Percentiles rank a stretch among this genome's conserved stretches.
phyloP scores from a whole-genome alignment of 768 basidiomycete genomes.

The Boletus subparvulus region DNA sequence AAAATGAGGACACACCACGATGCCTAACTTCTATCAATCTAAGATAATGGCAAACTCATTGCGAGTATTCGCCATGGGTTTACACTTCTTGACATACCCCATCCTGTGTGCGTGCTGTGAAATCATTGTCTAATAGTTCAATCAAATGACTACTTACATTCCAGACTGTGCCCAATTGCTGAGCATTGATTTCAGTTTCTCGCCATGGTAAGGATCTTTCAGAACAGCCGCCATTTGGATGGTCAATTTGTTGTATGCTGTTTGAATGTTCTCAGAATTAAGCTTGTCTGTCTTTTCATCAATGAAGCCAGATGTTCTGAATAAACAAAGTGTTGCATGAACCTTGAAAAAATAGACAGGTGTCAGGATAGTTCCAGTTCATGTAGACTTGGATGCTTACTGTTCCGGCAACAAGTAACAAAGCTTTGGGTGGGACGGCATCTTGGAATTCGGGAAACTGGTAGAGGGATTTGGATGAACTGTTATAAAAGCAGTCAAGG shows the following conservation, averaged over 20 bases:
- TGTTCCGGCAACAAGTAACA: not conserved
- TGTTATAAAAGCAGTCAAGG: not conserved
- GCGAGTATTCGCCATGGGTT: not conserved
- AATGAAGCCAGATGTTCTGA: not conserved
- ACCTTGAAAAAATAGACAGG: not conserved
- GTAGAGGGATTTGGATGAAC: not conserved
- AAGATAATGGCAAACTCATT: not conserved
- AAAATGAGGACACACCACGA: too few relatives aligned
- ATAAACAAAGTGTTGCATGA: not conserved
- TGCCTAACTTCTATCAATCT: too few relatives aligned
- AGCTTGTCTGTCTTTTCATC: not conserved
- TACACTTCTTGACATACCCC: not conserved
- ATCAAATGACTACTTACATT: not conserved
- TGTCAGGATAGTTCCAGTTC: not conserved
- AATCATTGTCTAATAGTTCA: not conserved
- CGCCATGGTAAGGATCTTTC: not conserved
- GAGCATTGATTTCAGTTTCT: not conserved
- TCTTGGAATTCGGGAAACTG: not conserved
- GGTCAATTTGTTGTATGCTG: not conserved
- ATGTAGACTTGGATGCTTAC: not conserved
- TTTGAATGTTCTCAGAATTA: not conserved
- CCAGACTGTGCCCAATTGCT: not conserved
- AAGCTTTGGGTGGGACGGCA: not conserved
- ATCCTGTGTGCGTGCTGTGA: not conserved
- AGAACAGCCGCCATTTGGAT: not conserved